phyloP scores from a whole-genome alignment of 352 stramenopile species.

The Phytophthora boehmeriae region DNA sequence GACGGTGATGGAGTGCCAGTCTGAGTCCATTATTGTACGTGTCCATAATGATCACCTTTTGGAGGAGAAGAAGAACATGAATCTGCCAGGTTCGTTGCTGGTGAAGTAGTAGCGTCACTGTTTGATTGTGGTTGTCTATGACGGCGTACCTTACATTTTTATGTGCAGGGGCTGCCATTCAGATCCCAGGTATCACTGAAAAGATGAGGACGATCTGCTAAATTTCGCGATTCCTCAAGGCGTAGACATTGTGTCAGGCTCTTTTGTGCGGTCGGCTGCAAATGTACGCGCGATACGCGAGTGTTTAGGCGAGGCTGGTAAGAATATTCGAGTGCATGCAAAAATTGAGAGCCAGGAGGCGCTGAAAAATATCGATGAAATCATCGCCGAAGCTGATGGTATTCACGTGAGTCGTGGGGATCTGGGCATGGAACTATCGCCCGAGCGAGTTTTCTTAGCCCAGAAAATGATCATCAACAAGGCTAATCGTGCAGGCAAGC shows the following conservation, averaged over 20 bases:
- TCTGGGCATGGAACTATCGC: constrained; percentile 98
- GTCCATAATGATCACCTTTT: constrained; percentile 91
- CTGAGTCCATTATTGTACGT: constrained; percentile 74
- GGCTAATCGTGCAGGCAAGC: constrained; percentile 96
- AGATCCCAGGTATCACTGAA: constrained; percentile 94
- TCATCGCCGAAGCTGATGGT: constrained; percentile 97
- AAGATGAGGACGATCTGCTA: constrained; percentile 94
- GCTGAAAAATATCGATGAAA: constrained; percentile 96
- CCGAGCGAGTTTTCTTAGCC: constrained; percentile 98
- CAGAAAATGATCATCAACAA: constrained; percentile 99
- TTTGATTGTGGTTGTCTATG: not conserved
- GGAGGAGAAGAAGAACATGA: constrained; percentile 98
- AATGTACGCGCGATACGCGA: constrained; percentile 93
- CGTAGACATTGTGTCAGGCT: constrained; percentile 98
- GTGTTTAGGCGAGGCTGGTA: constrained; percentile 84
- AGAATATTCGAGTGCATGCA: constrained; percentile 95
- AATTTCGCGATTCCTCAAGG: constrained; percentile 97
- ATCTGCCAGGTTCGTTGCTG: constrained; percentile 83
- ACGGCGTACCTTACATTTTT: constrained; percentile 7
- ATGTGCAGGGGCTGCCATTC: constrained; percentile 63
- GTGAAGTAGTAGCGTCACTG: constrained; percentile 1
- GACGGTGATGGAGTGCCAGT: constrained; percentile 83
- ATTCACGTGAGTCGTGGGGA: constrained; percentile 99
- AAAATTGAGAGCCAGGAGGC: constrained; percentile 99
- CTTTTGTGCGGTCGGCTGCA: constrained; percentile 97